Base-by-base conservation (phyloP, 441 rosid species). In the Omphalea diandra region DNA sequence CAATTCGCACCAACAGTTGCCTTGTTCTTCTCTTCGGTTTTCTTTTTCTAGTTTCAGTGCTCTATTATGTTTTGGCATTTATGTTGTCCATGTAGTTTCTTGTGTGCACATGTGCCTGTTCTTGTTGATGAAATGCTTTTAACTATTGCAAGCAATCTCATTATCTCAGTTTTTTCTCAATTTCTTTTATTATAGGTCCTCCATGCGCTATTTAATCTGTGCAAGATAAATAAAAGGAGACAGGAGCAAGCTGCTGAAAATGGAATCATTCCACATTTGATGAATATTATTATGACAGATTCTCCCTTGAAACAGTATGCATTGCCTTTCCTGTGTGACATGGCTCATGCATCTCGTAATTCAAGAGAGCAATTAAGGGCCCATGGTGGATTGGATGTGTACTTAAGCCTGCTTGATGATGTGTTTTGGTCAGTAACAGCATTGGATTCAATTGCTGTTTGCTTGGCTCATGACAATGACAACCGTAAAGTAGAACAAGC, bases 181-280 rank as follows among this genome's bases (percentile, higher is more conserved):
- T 7, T 63, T 73, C 71, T 36, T 22, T 27, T 68, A 56, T 55
- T 66, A 75, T 78, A 87, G 99, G 98, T 94, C 50, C 98, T 94
- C 81, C 77, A 86, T 82, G 91, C 99, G 20, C 86, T 94, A 40
- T 92, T 94, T 85, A 94, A 94, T 77, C 86, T 94, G 61, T 94
- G 99, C 87, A 94, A 94, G 85, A 94, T 94, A 83, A 95, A 92
- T 80, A 95, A 95, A 84, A 90, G 98, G 87, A 87, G 99, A 68
- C 99, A 95, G 80, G 99, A 95, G 78, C 97, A 92, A 82, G 99
- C 99, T n/a, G 98, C 98, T 62, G 99, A 95, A 85, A 92, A 92
- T 76, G 99, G 99, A 83, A 90, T 95, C 56, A 92, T 95, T 77
- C 98, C 99, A 18, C 96, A 92, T 78, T 83, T 95, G 83, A 83